These are phyloP conservation scores for Penicillium hordei DNA, from an alignment of 2,329 filamentous ascomycete species.

Conservation along the genomic window DNA sequence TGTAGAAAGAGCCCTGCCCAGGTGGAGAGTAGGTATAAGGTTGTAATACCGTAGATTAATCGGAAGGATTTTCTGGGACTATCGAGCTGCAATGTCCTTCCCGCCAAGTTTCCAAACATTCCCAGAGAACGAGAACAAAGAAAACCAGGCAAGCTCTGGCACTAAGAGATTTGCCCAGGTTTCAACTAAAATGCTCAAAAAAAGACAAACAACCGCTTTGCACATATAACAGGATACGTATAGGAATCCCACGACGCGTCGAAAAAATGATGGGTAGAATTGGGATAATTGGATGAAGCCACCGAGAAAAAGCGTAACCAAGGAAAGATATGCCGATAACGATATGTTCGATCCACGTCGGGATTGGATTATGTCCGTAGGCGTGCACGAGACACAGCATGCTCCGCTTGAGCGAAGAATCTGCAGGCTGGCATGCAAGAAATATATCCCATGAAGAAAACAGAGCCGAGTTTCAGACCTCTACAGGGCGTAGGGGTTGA, in stretches of 20 bases:
- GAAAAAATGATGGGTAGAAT: conserved; percentile 12
- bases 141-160: conserved; percentile 14
- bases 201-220: conserved; percentile 25
- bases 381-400: conserved; percentile 11
- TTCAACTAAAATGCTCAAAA: conserved; percentile 20
- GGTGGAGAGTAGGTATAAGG: not conserved
- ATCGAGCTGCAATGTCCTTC: conserved; percentile 22
- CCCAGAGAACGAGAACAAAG: conserved; percentile 8
- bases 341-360: conserved; percentile 26
- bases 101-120: conserved; percentile 5
- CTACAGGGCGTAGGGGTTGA: conserved; percentile 53
- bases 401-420: conserved; percentile 17
- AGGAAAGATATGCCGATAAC: conserved; percentile 17
- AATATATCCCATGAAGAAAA: conserved; percentile 26
- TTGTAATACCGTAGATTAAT: conserved; percentile 27
- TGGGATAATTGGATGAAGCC: conserved; percentile 7
- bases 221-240: conserved; percentile 26
- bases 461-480: conserved; percentile 11
- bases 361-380: conserved; percentile 27
- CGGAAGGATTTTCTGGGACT: conserved; percentile 22
- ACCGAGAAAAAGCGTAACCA: conserved; percentile 15
- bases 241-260: conserved; percentile 18
- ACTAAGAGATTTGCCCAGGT: conserved; percentile 17
- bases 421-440: conserved; percentile 30
- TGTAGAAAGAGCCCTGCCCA: not conserved